Evolutionary conservation across 1,284 basidiomycete genomes (phyloP), one percentile per base, ranked within the genome.

Genomic region (Tausonia pullulans): DNA sequence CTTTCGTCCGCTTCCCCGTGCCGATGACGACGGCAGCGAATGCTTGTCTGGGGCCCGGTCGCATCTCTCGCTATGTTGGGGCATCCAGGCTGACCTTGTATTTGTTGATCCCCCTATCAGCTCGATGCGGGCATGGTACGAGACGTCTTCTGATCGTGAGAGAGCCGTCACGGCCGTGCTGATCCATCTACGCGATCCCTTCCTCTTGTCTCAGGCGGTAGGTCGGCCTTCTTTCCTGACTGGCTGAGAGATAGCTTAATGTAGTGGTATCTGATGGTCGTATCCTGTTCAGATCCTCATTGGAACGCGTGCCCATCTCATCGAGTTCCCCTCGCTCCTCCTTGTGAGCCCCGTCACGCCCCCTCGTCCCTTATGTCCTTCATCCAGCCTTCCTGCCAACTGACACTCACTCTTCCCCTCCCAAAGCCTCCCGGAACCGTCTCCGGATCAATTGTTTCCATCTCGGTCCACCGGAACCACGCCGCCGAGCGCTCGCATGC

Each of bases 391-490:
- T 27, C 27, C 27, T 27, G 27, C 93, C 92, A 6, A 71, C 71
- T 1, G 72, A 72, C 10, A 68, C 71, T 11, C 71, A 71, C 0
- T 68, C 68, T 9, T 27, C 27, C 27, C 27, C 27, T 27, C 27
- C 27, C 27, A 27, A 27, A 27, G 27, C 68, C 71, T 2, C 88
- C 91, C 0, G 92, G 91, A 14, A 86, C 90, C 1, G 85, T 87
- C 3, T 84, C 92, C 0, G 93, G 93, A 8, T 95, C 91, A n/a
- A 96, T 97, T 70, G 89, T 97, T 70, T 95, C 92, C 72, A 97
- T 97, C 74, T 86, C 90, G 5, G 90, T 96, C 13, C 82, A 89
- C 69, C 84, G 91, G 68, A 95, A 97, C 74, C 75, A 84, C 44
- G 73, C 80, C 0, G 91, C 93, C 68, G 93, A 97, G 75, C 83